Evolutionary conservation across 805 yeast genomes (phyloP).

Genomic region (Sugiyamaella smithiae): DNA sequence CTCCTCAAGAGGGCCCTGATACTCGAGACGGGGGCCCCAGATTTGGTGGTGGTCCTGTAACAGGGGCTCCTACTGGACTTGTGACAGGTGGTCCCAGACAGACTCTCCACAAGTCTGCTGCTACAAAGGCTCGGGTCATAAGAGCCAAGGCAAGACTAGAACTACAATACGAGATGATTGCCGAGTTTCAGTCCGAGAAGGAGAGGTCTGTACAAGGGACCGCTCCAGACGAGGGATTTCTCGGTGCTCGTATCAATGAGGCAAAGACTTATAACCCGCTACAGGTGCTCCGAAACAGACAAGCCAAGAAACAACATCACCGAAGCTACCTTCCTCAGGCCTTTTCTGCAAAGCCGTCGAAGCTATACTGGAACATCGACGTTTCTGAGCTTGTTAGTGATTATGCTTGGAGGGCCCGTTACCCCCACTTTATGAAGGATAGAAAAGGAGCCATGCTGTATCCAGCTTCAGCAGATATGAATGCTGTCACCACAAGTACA

Average conservation of each 20-base stretch:
- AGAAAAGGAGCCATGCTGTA: slow-evolving; percentile 21
- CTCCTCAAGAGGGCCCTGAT: neutral
- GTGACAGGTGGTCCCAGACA: neutral
- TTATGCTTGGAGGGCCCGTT: slow-evolving; percentile 23
- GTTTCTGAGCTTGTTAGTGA: slow-evolving; percentile 28
- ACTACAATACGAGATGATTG: slow-evolving; percentile 27
- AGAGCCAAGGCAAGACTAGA: slow-evolving; percentile 33
- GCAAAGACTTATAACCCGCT: slow-evolving; percentile 63
- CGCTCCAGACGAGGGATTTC: neutral
- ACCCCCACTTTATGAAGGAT: slow-evolving; percentile 20
- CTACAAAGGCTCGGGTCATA: slow-evolving; percentile 26
- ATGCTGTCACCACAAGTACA: neutral
- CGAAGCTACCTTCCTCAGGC: slow-evolving; percentile 1
- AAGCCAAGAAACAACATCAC: slow-evolving; percentile 26
- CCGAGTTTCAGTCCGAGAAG: slow-evolving; percentile 18
- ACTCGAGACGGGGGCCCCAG: neutral
- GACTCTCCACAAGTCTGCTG: slow-evolving; percentile 13
- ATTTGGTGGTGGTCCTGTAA: slow-evolving; percentile 9
- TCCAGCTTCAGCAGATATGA: neutral
- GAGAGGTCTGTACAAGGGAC: neutral
- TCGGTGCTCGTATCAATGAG: slow-evolving; percentile 10
- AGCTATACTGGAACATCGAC: slow-evolving; percentile 26
- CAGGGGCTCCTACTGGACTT: neutral
- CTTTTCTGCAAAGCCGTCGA: neutral
- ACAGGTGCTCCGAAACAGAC: slow-evolving; percentile 75